A percentile compares a stretch with the other conserved stretches of the same genome.
phyloP scores from a whole-genome alignment of 2,329 filamentous ascomycete species.

The Teratosphaeria zuluensis region DNA sequence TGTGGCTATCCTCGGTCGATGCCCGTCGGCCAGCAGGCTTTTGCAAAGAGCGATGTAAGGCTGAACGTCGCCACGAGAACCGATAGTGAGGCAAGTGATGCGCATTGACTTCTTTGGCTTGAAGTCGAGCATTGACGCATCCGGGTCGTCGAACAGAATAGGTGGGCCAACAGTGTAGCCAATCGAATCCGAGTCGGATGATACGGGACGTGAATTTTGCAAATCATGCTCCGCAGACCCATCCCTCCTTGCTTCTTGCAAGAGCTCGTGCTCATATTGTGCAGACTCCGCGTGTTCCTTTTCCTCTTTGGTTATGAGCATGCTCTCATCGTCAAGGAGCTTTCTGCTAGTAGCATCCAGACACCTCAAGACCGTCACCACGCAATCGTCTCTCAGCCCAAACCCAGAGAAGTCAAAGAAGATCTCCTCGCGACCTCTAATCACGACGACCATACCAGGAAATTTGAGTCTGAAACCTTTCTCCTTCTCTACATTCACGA shows the following conservation, averaged over 20 bases:
- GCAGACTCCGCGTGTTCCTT: conserved; percentile 66
- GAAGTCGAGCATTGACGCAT: conserved; percentile 81
- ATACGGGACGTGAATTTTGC: neutral
- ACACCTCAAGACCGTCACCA: conserved; percentile 66
- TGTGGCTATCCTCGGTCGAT: conserved; percentile 78
- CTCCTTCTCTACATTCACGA: conserved; percentile 89
- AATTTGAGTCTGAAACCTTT: conserved; percentile 91
- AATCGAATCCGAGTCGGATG: neutral
- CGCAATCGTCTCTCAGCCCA: conserved; percentile 79
- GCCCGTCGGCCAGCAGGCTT: conserved; percentile 76
- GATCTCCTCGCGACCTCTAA: conserved; percentile 86
- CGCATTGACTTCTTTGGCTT: conserved; percentile 70
- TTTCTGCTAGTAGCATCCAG: conserved; percentile 48
- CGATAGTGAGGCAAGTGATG: conserved; percentile 91
- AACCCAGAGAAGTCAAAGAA: conserved; percentile 85
- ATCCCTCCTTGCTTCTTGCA: conserved; percentile 61
- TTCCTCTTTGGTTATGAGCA: conserved; percentile 52
- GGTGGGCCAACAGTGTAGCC: conserved; percentile 51
- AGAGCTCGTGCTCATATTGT: conserved; percentile 65
- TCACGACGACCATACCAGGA: conserved; percentile 81
- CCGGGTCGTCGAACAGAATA: conserved; percentile 81
- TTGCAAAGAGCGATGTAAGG: conserved; percentile 96
- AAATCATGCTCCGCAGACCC: conserved; percentile 20
- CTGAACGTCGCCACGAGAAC: conserved; percentile 90
- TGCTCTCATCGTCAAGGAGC: conserved; percentile 52